Evolutionary conservation across 306 rosid genomes (phyloP).

Genomic region (Alnus rubra): DNA sequence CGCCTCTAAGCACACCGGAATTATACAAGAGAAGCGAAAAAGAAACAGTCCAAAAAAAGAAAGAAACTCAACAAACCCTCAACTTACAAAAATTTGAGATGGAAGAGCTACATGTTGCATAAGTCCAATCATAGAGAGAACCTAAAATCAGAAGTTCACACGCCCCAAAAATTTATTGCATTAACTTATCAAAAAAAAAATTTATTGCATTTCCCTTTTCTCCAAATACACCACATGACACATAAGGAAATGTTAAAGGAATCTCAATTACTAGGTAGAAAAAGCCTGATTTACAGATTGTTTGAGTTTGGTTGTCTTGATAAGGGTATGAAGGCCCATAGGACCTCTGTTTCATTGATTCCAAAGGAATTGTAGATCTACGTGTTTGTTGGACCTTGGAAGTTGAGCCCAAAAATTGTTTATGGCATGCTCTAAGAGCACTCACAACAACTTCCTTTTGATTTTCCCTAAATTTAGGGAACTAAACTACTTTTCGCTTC

Average conservation of each 20-base stretch:
- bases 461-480: too few species aligned
- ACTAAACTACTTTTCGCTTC: too few species aligned
- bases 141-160: neutral
- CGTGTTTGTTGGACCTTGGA: neutral
- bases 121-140: neutral
- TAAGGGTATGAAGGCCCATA: conserved; percentile 4
- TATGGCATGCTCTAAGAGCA: neutral
- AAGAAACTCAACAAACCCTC: too few species aligned
- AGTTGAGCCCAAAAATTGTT: neutral
- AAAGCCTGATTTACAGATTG: conserved; percentile 18
- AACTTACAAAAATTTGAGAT: neutral
- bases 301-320: conserved; percentile 19
- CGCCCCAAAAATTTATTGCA: neutral
- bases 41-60: too few species aligned
- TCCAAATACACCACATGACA: neutral
- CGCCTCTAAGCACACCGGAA: too few species aligned
- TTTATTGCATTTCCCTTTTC: neutral
- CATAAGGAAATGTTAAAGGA: conserved; percentile 20
- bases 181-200: too few species aligned
- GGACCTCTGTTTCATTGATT: conserved; percentile 14
- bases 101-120: neutral
- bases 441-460: too few species aligned
- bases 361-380: neutral
- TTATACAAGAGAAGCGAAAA: neutral
- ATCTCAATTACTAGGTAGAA: conserved; percentile 36